These are phyloP conservation scores for Tilletia indica DNA, from an alignment of 1,284 basidiomycete species.

Conservation along the genomic window DNA sequence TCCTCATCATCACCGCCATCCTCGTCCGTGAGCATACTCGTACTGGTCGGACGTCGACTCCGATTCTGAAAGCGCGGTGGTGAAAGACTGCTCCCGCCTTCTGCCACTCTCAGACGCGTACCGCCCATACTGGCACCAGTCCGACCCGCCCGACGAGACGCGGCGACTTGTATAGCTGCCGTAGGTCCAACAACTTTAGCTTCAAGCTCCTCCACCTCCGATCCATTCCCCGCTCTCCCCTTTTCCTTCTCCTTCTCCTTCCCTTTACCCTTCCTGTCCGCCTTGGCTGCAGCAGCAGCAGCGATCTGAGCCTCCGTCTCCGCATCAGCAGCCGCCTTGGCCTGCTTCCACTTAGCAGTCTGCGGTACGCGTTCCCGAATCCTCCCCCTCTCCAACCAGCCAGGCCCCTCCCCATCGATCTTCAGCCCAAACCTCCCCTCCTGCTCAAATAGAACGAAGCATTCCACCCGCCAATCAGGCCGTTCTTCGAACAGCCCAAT, in stretches of 20 bases:
- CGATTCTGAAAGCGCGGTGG: background rate
- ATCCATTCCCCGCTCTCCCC: background rate
- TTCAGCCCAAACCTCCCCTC: constrained; percentile 65
- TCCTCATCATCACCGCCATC: constrained; percentile 2
- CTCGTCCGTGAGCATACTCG: background rate
- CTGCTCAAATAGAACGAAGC: constrained; percentile 77
- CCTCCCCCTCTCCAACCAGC: constrained; percentile 73
- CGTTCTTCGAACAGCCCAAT: constrained; percentile 35
- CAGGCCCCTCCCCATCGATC: constrained; percentile 72
- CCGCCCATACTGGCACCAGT: background rate
- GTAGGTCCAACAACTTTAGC: background rate
- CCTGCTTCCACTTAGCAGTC: constrained; percentile 19
- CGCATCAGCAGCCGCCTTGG: constrained; percentile 20
- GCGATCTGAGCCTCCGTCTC: constrained; percentile 11
- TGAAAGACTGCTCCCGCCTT: background rate
- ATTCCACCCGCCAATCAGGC: constrained; percentile 67
- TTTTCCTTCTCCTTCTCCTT: constrained; percentile 19
- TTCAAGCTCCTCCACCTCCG: constrained; percentile 15
- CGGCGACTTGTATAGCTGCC: background rate
- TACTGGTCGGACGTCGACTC: background rate
- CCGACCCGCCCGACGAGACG: constrained; percentile 1
- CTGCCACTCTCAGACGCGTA: too few species aligned
- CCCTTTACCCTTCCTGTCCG: background rate
- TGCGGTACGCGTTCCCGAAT: constrained; percentile 44
- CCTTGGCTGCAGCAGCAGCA: constrained; percentile 10